A percentile compares a stretch with the other conserved stretches of the same genome.
These are phyloP conservation scores for Cardiospermum halicacabum DNA, from an alignment of 345 rosid genomes.

Conservation along the genomic window DNA sequence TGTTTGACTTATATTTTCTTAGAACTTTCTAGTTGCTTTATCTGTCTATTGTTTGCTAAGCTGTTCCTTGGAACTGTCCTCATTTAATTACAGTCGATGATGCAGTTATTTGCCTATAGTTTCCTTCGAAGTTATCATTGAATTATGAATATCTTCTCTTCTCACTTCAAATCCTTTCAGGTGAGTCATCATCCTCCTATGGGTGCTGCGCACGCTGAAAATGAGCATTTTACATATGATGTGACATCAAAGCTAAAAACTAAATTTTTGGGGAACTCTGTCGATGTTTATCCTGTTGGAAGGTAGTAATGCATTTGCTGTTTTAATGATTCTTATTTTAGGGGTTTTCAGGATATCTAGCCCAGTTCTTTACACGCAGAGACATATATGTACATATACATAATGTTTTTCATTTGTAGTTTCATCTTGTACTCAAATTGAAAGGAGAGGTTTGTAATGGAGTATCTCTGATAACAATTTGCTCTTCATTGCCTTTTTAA, in stretches of 20 bases:
- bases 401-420: background rate
- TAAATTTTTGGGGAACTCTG: slow-evolving; percentile 69
- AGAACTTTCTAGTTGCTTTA: background rate
- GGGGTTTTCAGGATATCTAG: background rate
- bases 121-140: background rate
- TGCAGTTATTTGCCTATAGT: background rate
- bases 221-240: slow-evolving; percentile 76
- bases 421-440: background rate
- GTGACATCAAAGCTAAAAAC: slow-evolving; percentile 86
- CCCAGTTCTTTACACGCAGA: background rate
- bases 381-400: no score
- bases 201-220: slow-evolving; percentile 93
- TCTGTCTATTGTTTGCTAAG: background rate
- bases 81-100: background rate
- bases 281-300: slow-evolving; percentile 72
- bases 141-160: background rate
- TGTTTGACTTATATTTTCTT: slow-evolving; percentile 9
- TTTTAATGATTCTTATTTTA: background rate
- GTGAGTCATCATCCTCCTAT: slow-evolving; percentile 96
- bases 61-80: background rate
- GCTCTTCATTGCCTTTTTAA: background rate
- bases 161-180: slow-evolving; percentile 31
- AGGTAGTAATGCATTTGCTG: slow-evolving; percentile 29
- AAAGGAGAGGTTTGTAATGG: background rate
- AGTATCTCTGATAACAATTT: background rate